phyloP scores from a whole-genome alignment of 495 filamentous ascomycete species.

The Staphylotrichum longicolle region DNA sequence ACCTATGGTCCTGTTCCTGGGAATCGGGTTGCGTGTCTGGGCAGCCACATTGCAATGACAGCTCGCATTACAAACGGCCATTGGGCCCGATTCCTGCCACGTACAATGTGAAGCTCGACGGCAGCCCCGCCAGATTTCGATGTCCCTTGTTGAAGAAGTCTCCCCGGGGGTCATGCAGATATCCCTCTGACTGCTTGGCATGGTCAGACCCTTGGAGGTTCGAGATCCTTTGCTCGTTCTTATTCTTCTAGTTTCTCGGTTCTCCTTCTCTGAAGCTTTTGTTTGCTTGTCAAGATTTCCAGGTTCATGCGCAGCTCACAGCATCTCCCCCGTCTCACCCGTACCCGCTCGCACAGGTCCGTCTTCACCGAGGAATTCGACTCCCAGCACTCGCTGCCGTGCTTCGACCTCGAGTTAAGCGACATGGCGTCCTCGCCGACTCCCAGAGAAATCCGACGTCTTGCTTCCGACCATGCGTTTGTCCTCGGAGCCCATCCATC shows the following conservation, averaged over 20 bases:
- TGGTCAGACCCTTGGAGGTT: not conserved
- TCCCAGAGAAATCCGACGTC: conserved; percentile 28
- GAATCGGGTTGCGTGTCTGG: conserved; percentile 7
- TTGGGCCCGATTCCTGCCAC: conserved; percentile 8
- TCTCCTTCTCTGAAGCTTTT: not conserved
- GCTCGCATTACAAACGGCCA: not conserved
- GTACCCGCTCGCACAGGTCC: conserved; percentile 28
- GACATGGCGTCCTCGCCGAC: conserved; percentile 27
- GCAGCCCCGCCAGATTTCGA: not conserved
- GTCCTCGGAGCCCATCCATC: conserved; percentile 24
- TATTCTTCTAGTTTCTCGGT: not conserved
- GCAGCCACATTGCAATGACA: conserved; percentile 1
- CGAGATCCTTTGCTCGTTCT: too few relatives aligned
- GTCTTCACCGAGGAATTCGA: conserved; percentile 35
- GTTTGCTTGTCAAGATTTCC: not conserved
- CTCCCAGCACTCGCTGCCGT: conserved; percentile 18
- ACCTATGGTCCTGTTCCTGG: not conserved
- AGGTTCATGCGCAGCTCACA: conserved; percentile 12
- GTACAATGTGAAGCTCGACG: not conserved
- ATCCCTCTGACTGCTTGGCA: not conserved
- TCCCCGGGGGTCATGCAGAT: not conserved
- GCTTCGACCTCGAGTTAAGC: conserved; percentile 8
- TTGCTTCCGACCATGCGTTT: conserved; percentile 35
- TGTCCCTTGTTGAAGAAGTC: not conserved
- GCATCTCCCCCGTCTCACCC: conserved; percentile 14